Evolutionary conservation across 192 early-diverging fungal species (phyloP).

Genomic region (Backusella tarrabulga): DNA sequence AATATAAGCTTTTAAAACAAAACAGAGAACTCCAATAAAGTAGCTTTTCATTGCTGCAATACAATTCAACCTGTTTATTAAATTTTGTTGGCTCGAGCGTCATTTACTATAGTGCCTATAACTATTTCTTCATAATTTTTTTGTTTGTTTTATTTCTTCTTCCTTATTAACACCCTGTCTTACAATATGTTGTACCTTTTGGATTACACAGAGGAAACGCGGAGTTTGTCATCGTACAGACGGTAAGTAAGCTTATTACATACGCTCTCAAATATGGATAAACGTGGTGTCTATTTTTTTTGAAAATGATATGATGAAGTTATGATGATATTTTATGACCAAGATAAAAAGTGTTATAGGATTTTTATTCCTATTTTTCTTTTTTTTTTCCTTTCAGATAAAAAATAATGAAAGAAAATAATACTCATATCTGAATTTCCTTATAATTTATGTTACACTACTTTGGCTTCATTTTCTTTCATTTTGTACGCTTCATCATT

Average conservation of each 20-base stretch:
- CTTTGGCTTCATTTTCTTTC: slow-evolving; percentile 6
- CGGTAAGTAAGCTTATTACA: background rate
- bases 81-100: background rate
- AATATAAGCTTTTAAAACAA: background rate
- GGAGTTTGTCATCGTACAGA: background rate
- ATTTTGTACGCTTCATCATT: background rate
- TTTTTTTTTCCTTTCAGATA: background rate
- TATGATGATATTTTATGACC: background rate
- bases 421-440: background rate
- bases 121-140: background rate
- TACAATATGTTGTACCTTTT: background rate
- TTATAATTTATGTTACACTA: background rate
- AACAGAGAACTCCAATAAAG: background rate
- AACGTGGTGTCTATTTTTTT: background rate
- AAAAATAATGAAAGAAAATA: background rate
- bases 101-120: background rate
- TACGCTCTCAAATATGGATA: background rate
- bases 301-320: background rate
- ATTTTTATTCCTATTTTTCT: background rate
- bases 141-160: slow-evolving; percentile 1
- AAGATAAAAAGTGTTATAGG: background rate
- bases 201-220: background rate
- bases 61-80: background rate
- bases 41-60: background rate
- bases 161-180: slow-evolving; percentile 6